Evolutionary conservation across 2,329 filamentous ascomycete species (phyloP), one percentile per base, ranked within the genome.

Genomic region (Parascedosporium putredinis): DNA sequence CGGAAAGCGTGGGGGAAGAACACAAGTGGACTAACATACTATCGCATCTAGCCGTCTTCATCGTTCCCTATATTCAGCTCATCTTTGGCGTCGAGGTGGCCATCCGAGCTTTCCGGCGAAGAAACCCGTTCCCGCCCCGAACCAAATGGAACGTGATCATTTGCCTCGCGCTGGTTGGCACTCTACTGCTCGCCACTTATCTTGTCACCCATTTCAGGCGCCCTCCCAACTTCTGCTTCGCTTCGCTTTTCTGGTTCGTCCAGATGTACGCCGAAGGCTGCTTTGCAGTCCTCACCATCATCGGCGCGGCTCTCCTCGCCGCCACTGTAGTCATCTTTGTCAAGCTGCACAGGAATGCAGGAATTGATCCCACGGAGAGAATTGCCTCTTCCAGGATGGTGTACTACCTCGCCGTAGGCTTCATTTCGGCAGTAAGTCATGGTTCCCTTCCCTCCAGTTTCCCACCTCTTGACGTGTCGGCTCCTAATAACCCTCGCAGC

Each of bases 351-450:
- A 72, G 71, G 29, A 74, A 72, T 52, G 65, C 71, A 12, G 68
- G 70, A 14, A 71, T 85, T 47, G 78, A 81, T 34, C 67, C 73
- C 18, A 69, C 73, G 14, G 79, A 86, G 61, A 70, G 83, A 44
- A 73, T 80, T 51, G 71, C 78, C 29, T 82, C 83, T 3, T 85
- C 82, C 5, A 72, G 79, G 52, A 85, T 86, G 79, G 77, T 84
- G 9, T 86, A 83, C 60, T 86, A 83, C 59, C 67, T 84, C 54
- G 62, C 73, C 2, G 61, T 83, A 48, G 78, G 72, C 14, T 66
- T 79, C 50, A 62, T 76, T 45, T 79, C 73, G 50, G 78, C 74
- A 60, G 81, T 84, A 57, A 64, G 75, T 67, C 20, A 16, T n/a
- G n/a, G n/a, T n/a, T n/a, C n/a, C n/a, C 12, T 31, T 14, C 23